phyloP scores from a whole-genome alignment of 2,329 filamentous ascomycete species.

The Uncinocarpus reesii region DNA sequence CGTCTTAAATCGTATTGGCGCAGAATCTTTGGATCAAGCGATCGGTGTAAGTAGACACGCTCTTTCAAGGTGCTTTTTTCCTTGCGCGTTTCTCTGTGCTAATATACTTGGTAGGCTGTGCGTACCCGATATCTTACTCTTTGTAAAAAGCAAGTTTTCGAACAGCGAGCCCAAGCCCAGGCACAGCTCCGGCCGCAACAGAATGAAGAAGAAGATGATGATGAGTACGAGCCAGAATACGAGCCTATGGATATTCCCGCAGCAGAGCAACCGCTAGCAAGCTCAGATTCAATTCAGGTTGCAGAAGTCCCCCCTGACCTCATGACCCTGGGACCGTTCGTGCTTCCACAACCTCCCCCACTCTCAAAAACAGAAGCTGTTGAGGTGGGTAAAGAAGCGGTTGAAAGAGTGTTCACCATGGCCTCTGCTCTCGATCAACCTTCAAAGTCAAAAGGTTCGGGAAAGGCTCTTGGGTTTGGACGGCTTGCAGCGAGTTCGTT shows the following conservation, averaged over 20 bases:
- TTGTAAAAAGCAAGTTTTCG: conserved; percentile 28
- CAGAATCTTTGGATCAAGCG: conserved; percentile 58
- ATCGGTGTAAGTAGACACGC: conserved; percentile 48
- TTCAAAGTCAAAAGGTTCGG: conserved; percentile 36
- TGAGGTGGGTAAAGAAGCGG: conserved; percentile 63
- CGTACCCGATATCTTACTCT: conserved; percentile 31
- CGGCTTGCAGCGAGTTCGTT: conserved; percentile 74
- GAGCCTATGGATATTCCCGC: conserved; percentile 52
- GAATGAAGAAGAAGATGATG: conserved; percentile 56
- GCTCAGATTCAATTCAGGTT: conserved; percentile 67
- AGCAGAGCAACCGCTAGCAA: conserved; percentile 35
- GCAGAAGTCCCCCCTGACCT: conserved; percentile 56
- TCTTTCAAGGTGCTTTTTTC: conserved; percentile 7
- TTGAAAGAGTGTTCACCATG: conserved; percentile 67
- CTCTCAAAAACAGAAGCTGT: conserved; percentile 61
- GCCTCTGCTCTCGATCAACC: conserved; percentile 63
- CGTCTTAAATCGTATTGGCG: conserved; percentile 62
- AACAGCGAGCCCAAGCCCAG: conserved; percentile 19
- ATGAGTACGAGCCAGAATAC: conserved; percentile 87
- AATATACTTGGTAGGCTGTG: conserved; percentile 24
- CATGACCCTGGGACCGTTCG: conserved; percentile 61
- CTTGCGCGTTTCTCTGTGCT: background rate
- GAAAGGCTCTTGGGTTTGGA: conserved; percentile 58
- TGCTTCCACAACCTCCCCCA: conserved; percentile 63
- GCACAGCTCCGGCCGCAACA: conserved; percentile 24